A percentile compares a stretch with the other conserved stretches of the same genome.
These are phyloP conservation scores for Leccinum subgranulosum DNA, from an alignment of 768 basidiomycete species.

Conservation along the genomic window DNA sequence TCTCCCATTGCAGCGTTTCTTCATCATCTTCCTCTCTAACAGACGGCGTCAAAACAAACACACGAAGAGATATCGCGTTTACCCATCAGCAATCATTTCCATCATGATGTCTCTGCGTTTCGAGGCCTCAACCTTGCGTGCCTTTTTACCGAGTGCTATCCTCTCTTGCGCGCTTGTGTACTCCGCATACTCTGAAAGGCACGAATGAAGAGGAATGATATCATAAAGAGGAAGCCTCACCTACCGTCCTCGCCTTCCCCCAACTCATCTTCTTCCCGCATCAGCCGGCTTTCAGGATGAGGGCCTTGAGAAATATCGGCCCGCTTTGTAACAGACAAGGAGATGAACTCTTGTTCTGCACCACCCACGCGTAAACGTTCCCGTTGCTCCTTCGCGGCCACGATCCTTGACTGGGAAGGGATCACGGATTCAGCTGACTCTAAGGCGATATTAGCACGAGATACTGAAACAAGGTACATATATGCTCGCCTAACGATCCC, in stretches of 20 bases:
- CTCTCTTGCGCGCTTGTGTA: slow-evolving; percentile 86
- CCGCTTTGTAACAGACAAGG: slow-evolving; percentile 62
- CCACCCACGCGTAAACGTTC: slow-evolving; percentile 58
- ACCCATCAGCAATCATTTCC: slow-evolving; percentile 83
- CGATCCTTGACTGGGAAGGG: slow-evolving; percentile 68
- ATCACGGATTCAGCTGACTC: slow-evolving; percentile 47
- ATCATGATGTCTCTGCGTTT: slow-evolving; percentile 69
- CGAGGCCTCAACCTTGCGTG: slow-evolving; percentile 63
- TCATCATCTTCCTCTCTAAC: slow-evolving; percentile 77
- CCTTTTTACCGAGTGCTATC: slow-evolving; percentile 82
- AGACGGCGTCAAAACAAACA: slow-evolving; percentile 2
- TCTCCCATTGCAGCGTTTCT: slow-evolving; percentile 83
- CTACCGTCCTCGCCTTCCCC: slow-evolving; percentile 87
- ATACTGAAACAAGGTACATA: neutral
- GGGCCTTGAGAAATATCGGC: slow-evolving; percentile 61
- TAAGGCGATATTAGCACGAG: slow-evolving; percentile 13
- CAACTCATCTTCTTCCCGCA: slow-evolving; percentile 84
- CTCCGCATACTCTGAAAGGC: slow-evolving; percentile 68
- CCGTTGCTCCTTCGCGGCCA: slow-evolving; percentile 71
- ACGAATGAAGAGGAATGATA: slow-evolving; percentile 7
- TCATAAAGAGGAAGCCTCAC: slow-evolving; percentile 15
- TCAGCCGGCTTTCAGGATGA: slow-evolving; percentile 78
- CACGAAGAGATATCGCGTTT: slow-evolving; percentile 26
- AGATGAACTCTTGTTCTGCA: slow-evolving; percentile 70
- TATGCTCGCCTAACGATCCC: slow-evolving; percentile 31